Conservation (phyloP, 208 protist species). For the Herpetomonas tarakana region DNA sequence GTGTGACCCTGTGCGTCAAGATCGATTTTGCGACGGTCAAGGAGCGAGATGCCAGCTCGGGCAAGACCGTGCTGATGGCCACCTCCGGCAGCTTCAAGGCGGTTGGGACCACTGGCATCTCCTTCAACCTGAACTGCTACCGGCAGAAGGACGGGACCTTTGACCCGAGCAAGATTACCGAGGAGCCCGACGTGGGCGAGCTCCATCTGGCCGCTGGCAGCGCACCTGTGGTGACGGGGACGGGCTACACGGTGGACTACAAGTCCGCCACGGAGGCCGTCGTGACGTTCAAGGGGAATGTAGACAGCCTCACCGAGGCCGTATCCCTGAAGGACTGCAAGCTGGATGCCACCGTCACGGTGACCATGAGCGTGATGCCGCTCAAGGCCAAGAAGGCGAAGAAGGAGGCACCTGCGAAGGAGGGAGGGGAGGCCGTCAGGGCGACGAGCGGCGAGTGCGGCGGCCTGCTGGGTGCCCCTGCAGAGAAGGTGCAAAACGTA, state of each 20-base stretch:
- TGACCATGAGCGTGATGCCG: constrained; percentile 16
- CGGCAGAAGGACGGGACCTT: constrained; percentile 26
- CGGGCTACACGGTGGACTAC: constrained; percentile 42
- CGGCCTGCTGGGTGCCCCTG: constrained; percentile 6
- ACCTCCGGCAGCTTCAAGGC: constrained; percentile 64
- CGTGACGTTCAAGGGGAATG: constrained; percentile 19
- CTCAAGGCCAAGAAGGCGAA: constrained; percentile 24
- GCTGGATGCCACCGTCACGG: constrained; percentile 18
- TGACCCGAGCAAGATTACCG: constrained; percentile 25
- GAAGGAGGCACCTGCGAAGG: constrained; percentile 11
- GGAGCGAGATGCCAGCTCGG: constrained; percentile 38
- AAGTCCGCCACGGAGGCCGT: constrained; percentile 5
- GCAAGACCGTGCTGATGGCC: constrained; percentile 71
- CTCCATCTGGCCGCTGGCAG: constrained; percentile 23
- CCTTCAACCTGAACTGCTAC: constrained; percentile 76
- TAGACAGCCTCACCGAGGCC: constrained; percentile 15
- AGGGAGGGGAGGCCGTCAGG: background rate
- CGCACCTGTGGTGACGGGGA: constrained; percentile 12
- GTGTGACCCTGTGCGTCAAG: constrained; percentile 47
- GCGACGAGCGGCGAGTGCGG: background rate
- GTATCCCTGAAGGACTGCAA: constrained; percentile 5
- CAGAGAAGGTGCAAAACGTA: constrained; percentile 36
- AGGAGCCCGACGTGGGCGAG: constrained; percentile 6
- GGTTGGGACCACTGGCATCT: constrained; percentile 59
- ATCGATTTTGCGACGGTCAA: constrained; percentile 51